Conservation (phyloP, 192 early-diverging fungal species). For the Entomortierella beljakovae region DNA sequence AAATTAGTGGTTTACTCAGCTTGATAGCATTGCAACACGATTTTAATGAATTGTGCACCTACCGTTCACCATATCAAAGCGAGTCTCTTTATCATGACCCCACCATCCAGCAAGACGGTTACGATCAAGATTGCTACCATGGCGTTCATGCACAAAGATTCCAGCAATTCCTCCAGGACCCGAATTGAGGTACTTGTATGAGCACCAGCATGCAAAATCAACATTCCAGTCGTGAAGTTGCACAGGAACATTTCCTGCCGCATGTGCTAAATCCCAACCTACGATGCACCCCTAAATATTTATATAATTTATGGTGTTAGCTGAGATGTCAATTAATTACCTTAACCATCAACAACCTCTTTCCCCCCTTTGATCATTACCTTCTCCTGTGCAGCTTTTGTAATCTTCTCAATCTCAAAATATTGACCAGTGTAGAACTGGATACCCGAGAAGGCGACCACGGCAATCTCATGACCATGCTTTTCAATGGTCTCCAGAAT, state of each 20-base stretch:
- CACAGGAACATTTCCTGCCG: conserved; percentile 92
- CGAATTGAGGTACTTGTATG: conserved; percentile 99
- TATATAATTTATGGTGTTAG: background rate
- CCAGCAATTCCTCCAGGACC: conserved; percentile 96
- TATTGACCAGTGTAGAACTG: conserved; percentile 96
- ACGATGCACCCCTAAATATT: conserved; percentile 82
- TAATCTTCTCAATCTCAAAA: conserved; percentile 90
- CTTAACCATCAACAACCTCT: too few species aligned
- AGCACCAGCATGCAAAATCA: conserved; percentile 99
- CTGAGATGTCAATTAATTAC: background rate
- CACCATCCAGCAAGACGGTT: conserved; percentile 91
- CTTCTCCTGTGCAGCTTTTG: conserved; percentile 80
- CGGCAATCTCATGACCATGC: conserved; percentile 81
- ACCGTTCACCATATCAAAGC: conserved; percentile 90
- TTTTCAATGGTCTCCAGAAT: conserved; percentile 80
- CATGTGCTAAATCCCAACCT: conserved; percentile 96
- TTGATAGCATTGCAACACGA: background rate
- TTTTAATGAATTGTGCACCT: conserved; percentile 2
- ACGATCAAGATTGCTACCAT: conserved; percentile 68
- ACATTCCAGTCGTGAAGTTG: conserved; percentile 94
- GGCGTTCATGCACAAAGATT: conserved; percentile 89
- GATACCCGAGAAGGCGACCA: conserved; percentile 90
- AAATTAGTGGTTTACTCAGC: background rate
- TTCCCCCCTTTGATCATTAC: conserved; percentile 42
- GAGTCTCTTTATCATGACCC: conserved; percentile 84